Percentiles rank a stretch among this genome's conserved stretches.
phyloP scores from a whole-genome alignment of 345 rosid genomes.

The Erysimum cheiranthoides region DNA sequence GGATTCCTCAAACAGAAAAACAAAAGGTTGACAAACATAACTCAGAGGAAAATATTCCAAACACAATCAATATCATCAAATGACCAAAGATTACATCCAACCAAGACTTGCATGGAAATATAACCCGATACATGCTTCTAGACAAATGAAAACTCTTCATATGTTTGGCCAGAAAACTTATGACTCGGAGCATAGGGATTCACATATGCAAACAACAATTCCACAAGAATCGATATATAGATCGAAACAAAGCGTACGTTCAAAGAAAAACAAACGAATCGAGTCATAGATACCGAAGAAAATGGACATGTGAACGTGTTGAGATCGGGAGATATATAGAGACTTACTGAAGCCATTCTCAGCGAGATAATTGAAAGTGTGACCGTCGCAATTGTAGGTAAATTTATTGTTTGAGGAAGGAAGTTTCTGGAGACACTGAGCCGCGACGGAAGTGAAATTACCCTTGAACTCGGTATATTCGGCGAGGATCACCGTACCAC shows the following conservation, averaged over 20 bases:
- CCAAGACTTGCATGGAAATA: background rate
- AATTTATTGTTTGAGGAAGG: slow-evolving; percentile 69
- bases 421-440: slow-evolving; percentile 73
- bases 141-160: background rate
- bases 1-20: background rate
- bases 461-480: slow-evolving; percentile 75
- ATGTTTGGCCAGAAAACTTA: no score
- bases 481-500: slow-evolving; percentile 67
- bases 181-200: background rate
- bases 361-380: slow-evolving; percentile 77
- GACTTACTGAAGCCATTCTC: slow-evolving; percentile 73
- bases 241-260: background rate
- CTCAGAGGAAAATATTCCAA: no score
- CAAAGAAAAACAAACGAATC: background rate
- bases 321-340: background rate
- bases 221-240: slow-evolving; percentile 1
- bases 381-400: slow-evolving; percentile 78
- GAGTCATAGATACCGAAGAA: background rate
- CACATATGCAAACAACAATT: background rate
- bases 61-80: background rate
- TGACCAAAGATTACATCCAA: background rate
- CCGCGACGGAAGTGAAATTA: slow-evolving; percentile 70
- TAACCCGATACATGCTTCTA: background rate
- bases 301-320: background rate
- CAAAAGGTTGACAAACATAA: no score